phyloP scores from a whole-genome alignment of 2,329 filamentous ascomycete genomes.

The Blastomyces emzantsi region DNA sequence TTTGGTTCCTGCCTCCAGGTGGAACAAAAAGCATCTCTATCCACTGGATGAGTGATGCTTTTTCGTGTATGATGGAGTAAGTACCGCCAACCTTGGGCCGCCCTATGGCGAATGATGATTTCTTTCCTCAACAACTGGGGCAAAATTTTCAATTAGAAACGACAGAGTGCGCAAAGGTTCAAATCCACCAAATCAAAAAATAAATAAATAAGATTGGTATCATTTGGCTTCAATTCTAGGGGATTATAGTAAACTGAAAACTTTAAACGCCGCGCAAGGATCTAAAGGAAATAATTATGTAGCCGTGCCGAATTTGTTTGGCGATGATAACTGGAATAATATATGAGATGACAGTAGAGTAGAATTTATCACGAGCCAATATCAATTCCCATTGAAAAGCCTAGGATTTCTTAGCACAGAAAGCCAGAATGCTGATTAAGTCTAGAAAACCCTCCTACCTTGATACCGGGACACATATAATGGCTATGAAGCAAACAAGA shows the following conservation, averaged over 20 bases:
- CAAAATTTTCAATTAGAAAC: not conserved
- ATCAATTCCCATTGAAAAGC: not conserved
- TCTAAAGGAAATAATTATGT: not conserved
- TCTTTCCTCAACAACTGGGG: not conserved
- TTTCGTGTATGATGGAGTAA: not conserved
- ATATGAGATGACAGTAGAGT: no score
- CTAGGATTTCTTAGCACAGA: not conserved
- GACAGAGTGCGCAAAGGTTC: not conserved
- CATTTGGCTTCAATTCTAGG: not conserved
- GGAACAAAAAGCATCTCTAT: not conserved
- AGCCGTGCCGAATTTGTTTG: not conserved
- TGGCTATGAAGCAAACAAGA: constrained; percentile 9
- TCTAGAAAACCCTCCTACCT: constrained; percentile 4
- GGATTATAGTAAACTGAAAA: not conserved
- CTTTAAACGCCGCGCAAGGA: not conserved
- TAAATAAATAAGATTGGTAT: not conserved
- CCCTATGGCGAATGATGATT: no score
- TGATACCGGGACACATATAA: constrained; percentile 9
- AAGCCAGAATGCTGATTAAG: not conserved
- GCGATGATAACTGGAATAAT: not conserved
- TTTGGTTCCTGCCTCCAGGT: not conserved
- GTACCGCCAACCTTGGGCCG: not conserved
- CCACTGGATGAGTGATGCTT: not conserved
- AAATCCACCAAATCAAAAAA: not conserved
- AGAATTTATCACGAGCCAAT: not conserved